Evolutionary conservation across 257 asterid species (phyloP), one percentile per base, ranked within the genome.

Genomic region (Osmanthus fragrans): DNA sequence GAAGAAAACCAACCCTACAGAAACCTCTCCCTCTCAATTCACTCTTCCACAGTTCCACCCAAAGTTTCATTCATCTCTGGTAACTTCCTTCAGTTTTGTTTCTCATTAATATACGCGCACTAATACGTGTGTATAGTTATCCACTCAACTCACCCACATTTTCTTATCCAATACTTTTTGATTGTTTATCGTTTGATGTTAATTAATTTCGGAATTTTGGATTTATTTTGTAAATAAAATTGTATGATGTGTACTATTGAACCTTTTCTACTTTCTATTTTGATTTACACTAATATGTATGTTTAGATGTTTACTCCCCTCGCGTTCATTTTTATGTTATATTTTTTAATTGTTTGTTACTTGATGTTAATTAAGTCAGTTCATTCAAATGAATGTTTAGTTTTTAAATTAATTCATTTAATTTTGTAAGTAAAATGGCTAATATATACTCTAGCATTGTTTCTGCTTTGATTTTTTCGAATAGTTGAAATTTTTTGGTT

Each of bases 1-100:
- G 30, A 2, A 30, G 3, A 30, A 30, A 32, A 32, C 32, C 87
- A 86, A 77, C 87, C 87, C 87, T 86, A 86, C 80, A 64, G 77
- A 82, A 79, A 79, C 81, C 86, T 34, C 84, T 65, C 77, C 64
- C 27, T 66, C 80, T 79, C 81, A 76, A n/a, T 63, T 80, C 25
- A 37, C 27, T 65, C 76, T 7, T 81, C 78, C 25, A 37, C 27
- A 51, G 73, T 7, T 81, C 78, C 85, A 71, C 83, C 34, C 85
- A 70, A 70, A 80, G 73, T 21, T 42, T 2, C 49, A 42, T 42
- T 42, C 49, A 42, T 42, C 49, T 42, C 49, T 42, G 49, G 49
- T 11, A 42, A 42, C 49, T 42, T 42, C 49, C 49, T 11, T 42
- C 49, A 42, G 11, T 42, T 42, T 42, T 12, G 49, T 42, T 11